Evolutionary conservation across 805 yeast genomes (phyloP), one percentile per base, ranked within the genome.

Genomic region (Ogataea minuta): DNA sequence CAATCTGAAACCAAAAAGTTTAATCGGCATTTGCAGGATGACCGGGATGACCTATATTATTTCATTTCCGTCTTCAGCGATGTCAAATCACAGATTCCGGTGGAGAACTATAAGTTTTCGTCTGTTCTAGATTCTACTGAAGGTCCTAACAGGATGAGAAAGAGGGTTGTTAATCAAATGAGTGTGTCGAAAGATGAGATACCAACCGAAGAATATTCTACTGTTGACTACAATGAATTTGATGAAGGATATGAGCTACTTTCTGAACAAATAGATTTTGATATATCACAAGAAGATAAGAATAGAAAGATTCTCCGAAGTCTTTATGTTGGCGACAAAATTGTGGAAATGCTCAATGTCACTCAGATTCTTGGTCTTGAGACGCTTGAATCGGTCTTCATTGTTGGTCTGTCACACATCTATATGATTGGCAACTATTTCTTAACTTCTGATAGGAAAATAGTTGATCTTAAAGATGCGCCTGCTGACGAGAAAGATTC

Each of bases 361-460:
- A 77, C 90, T 39, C 77, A 79, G 34, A 76, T 89, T 14, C 64
- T 81, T 41, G 96, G 95, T 0, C 63, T 88, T n/a, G 85, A 80
- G 21, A 79, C 89, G 2, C 66, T 73, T 12, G 95, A 87, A 53
- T 85, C 91, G 11, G 68, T 88, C 26, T 63, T 88, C 58, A 83
- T 88, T 19, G 57, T 81, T 26, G 95, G 95, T 0, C 63, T 70
- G 3, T 65, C 69, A 4, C 80, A 82, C 52, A 49, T 85, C 7
- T 89, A 87, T 52, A 63, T 86, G 49, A 76, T 84, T 39, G 85
- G 78, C 43, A 77, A 79, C 50, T 88, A 81, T 56, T 83, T 81
- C 45, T 81, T 75, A 47, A 72, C 74, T 28, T 28, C 43, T 48
- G 63, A 64, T 46, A 75, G 69, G 39, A 80, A 64, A 48, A 83